phyloP scores from a whole-genome alignment of 805 yeast species.

The Hermanozyma aechmeae region DNA sequence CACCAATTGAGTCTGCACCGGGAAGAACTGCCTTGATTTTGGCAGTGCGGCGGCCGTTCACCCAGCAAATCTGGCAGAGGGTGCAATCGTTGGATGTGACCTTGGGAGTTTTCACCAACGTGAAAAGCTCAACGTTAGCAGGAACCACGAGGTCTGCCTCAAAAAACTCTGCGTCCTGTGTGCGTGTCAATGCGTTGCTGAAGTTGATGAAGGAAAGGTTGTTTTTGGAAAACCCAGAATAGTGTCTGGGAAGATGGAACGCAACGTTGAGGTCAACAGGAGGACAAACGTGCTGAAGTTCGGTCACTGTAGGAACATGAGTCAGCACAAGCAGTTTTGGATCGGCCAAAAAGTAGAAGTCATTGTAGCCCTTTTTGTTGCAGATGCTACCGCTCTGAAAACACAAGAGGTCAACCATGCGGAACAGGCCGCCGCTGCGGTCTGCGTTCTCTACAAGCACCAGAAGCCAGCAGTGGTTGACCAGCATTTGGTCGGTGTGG shows the following conservation, averaged over 20 bases:
- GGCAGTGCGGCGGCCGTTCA: slow-evolving; percentile 49
- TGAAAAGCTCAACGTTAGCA: slow-evolving; percentile 55
- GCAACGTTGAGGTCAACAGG: slow-evolving; percentile 73
- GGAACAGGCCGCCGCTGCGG: slow-evolving; percentile 33
- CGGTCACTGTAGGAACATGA: slow-evolving; percentile 73
- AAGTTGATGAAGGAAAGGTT: slow-evolving; percentile 51
- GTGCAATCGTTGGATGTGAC: slow-evolving; percentile 43
- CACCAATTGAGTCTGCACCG: slow-evolving; percentile 56
- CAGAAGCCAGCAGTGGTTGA: slow-evolving; percentile 87
- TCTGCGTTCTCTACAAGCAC: slow-evolving; percentile 58
- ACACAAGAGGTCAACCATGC: slow-evolving; percentile 58
- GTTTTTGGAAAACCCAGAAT: slow-evolving; percentile 66
- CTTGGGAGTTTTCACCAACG: slow-evolving; percentile 46
- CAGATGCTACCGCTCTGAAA: slow-evolving; percentile 24
- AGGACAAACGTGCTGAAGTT: slow-evolving; percentile 81
- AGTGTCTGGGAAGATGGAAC: slow-evolving; percentile 74
- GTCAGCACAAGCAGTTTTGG: slow-evolving; percentile 74
- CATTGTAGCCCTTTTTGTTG: slow-evolving; percentile 26
- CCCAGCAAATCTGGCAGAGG: slow-evolving; percentile 75
- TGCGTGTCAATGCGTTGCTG: slow-evolving; percentile 66
- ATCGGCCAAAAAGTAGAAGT: slow-evolving; percentile 67
- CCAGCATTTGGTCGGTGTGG: slow-evolving; percentile 40
- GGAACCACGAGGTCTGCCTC: slow-evolving; percentile 76
- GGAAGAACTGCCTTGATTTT: slow-evolving; percentile 80
- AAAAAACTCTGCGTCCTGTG: slow-evolving; percentile 66